Evolutionary conservation across 495 filamentous ascomycete species (phyloP).

Genomic region (Neurospora sp.): DNA sequence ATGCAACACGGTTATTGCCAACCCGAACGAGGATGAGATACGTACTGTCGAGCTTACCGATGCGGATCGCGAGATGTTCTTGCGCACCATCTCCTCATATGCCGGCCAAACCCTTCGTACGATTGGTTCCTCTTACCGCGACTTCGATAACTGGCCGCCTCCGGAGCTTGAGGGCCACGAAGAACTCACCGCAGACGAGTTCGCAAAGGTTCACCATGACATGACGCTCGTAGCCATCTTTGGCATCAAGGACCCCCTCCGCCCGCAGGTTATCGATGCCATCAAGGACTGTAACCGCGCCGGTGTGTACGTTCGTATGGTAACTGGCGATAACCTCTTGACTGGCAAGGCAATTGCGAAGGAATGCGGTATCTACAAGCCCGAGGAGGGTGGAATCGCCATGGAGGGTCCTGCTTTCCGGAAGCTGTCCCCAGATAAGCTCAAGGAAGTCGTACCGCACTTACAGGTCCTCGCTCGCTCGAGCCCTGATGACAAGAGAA

Average conservation of each 20-base stretch:
- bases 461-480: conserved; percentile 81
- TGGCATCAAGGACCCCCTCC: conserved; percentile 84
- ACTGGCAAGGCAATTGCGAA: conserved; percentile 74
- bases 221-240: conserved; percentile 76
- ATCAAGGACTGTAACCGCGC: conserved; percentile 66
- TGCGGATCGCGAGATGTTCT: conserved; percentile 47
- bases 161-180: conserved; percentile 60
- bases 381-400: conserved; percentile 58
- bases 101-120: conserved; percentile 77
- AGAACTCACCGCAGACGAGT: conserved; percentile 53
- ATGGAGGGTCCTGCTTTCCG: conserved; percentile 86
- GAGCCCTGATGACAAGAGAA: conserved; percentile 78
- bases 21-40: conserved; percentile 50
- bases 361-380: conserved; percentile 76
- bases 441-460: conserved; percentile 59
- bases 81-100: conserved; percentile 61
- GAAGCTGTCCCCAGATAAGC: conserved; percentile 55
- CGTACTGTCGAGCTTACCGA: conserved; percentile 43
- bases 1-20: conserved; percentile 56
- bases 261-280: conserved; percentile 64
- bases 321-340: conserved; percentile 76
- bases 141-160: conserved; percentile 87
- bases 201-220: conserved; percentile 60
- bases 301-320: conserved; percentile 81
- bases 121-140: conserved; percentile 77